A percentile compares a stretch with the other conserved stretches of the same genome.
These are phyloP conservation scores for Hypoxylon sp. DNA, from an alignment of 2,329 filamentous ascomycete genomes.

Conservation along the genomic window DNA sequence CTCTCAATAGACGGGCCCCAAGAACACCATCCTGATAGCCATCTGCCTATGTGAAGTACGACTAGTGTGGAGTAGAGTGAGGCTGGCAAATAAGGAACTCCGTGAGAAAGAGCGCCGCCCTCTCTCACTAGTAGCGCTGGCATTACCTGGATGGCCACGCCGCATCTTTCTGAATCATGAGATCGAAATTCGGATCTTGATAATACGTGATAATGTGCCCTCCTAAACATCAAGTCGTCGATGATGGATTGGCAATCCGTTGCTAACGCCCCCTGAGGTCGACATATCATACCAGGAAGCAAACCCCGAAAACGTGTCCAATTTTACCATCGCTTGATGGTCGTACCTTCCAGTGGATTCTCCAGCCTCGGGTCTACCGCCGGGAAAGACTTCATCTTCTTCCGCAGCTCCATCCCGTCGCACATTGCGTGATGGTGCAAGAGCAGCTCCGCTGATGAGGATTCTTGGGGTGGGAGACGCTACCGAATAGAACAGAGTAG, in stretches of 20 bases:
- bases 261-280: constrained; percentile 16
- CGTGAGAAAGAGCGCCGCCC: constrained; percentile 8
- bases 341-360: constrained; percentile 9
- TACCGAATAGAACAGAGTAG: constrained; percentile 27
- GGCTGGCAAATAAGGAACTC: constrained; percentile 16
- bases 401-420: constrained; percentile 4
- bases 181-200: constrained; percentile 15
- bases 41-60: background rate
- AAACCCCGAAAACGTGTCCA: constrained; percentile 13
- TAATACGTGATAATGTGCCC: constrained; percentile 16
- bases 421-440: constrained; percentile 6
- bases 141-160: constrained; percentile 19
- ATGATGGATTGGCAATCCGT: constrained; percentile 4
- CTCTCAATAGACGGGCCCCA: constrained; percentile 22
- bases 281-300: constrained; percentile 8
- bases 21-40: constrained; percentile 2
- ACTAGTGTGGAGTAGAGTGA: constrained; percentile 5
- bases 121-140: constrained; percentile 19
- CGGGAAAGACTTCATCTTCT: constrained; percentile 20
- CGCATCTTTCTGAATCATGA: constrained; percentile 15
- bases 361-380: constrained; percentile 11
- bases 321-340: constrained; percentile 15
- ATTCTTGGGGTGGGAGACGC: constrained; percentile 7
- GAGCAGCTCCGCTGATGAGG: constrained; percentile 18
- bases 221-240: constrained; percentile 8